Percentiles rank a stretch among this genome's conserved stretches.
phyloP scores from a whole-genome alignment of 345 rosid species.

The Jatropha curcas region DNA sequence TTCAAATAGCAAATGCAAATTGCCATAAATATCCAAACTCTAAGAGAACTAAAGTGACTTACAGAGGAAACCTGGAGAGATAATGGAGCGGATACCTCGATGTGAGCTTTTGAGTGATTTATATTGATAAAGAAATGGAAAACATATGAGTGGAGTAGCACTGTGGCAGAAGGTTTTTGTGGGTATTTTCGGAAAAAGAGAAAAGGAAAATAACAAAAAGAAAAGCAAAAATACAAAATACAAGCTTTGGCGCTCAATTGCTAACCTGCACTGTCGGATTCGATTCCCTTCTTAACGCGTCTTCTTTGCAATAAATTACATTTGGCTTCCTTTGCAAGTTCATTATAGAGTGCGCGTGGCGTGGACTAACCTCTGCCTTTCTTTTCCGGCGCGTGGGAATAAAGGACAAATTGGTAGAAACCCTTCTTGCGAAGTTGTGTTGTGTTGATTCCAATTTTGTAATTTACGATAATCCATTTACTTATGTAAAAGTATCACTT shows the following conservation, averaged over 20 bases:
- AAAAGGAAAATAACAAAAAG: neutral
- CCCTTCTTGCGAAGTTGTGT: neutral
- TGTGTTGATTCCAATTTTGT: neutral
- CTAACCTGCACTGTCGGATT: neutral
- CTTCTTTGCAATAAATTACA: neutral
- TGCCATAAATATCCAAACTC: neutral
- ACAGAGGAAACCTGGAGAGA: neutral
- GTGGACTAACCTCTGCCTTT: no score
- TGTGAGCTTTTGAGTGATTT: neutral
- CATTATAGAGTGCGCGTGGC: no score
- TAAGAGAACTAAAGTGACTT: neutral
- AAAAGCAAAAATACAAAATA: neutral
- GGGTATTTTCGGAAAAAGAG: neutral
- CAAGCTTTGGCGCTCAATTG: conserved; percentile 7
- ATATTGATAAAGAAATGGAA: neutral
- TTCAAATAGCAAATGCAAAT: neutral
- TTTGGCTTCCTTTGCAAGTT: neutral
- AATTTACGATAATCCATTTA: no score
- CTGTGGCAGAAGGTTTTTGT: neutral
- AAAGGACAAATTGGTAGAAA: neutral
- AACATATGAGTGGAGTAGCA: neutral
- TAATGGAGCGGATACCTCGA: neutral
- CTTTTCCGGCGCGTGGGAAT: neutral
- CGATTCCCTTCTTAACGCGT: neutral
- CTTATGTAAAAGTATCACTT: no score